phyloP scores from a whole-genome alignment of 768 basidiomycete species.

The Boletus reticuloceps region DNA sequence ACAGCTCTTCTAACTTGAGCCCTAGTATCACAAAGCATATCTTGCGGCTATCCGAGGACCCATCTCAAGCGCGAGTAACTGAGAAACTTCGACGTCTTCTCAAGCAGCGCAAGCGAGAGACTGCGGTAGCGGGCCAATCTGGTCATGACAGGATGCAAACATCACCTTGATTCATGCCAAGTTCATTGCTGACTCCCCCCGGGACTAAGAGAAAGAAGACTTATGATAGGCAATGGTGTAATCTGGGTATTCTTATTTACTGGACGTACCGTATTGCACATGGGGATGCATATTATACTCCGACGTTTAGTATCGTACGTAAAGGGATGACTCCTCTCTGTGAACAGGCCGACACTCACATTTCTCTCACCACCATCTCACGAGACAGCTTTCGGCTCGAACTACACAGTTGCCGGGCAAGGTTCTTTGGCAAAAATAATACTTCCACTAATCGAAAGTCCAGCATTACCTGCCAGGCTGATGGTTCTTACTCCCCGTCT shows the following conservation, averaged over 20 bases:
- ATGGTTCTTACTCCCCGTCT: conserved; percentile 37
- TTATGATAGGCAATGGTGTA: conserved; percentile 14
- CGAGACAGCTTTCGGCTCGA: conserved; percentile 14
- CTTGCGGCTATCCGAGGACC: conserved; percentile 40
- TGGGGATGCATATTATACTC: conserved; percentile 12
- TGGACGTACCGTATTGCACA: conserved; percentile 9
- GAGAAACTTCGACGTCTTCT: conserved; percentile 39
- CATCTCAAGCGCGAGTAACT: conserved; percentile 34
- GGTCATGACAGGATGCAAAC: conserved; percentile 2
- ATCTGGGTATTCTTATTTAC: conserved; percentile 6
- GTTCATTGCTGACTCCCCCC: no score
- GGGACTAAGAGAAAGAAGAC: background rate
- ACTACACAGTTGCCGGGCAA: conserved; percentile 14
- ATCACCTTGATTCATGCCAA: background rate
- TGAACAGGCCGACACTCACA: conserved; percentile 6
- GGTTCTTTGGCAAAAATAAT: conserved; percentile 17
- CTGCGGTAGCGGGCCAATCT: background rate
- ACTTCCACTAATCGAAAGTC: conserved; percentile 10
- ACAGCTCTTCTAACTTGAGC: conserved; percentile 6
- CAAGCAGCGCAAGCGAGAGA: conserved; percentile 31
- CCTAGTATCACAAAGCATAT: conserved; percentile 45
- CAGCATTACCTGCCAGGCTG: conserved; percentile 13
- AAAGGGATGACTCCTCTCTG: conserved; percentile 27
- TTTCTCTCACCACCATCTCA: conserved; percentile 23
- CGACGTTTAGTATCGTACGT: conserved; percentile 17